phyloP scores from a whole-genome alignment of 2,329 filamentous ascomycete species.

The Xylaria sp. region DNA sequence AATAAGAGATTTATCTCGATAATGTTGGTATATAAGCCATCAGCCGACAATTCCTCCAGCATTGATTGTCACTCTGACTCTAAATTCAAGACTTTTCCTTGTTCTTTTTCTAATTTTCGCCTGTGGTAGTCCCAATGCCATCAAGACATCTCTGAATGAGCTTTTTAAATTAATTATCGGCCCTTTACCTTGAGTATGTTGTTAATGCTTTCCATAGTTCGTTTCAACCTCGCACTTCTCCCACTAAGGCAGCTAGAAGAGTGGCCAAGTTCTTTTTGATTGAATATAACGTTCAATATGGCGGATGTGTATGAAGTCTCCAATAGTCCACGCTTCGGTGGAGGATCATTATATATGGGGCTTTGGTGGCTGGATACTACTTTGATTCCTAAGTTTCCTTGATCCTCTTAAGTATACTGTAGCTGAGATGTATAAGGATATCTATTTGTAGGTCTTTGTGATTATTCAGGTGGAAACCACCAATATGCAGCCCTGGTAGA shows the following conservation, averaged over 20 bases:
- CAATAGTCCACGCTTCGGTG: background rate
- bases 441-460: slow-evolving; percentile 1
- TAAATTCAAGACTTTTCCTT: too few relatives aligned
- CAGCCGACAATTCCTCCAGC: too few relatives aligned
- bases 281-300: background rate
- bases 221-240: background rate
- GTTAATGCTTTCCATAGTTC: slow-evolving; percentile 3
- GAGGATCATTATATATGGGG: background rate
- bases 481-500: background rate
- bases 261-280: background rate
- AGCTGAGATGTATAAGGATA: background rate
- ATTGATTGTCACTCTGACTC: too few relatives aligned
- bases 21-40: too few relatives aligned
- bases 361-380: background rate
- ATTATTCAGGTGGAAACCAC: background rate
- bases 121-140: too few relatives aligned
- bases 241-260: background rate
- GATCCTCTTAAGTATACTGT: background rate
- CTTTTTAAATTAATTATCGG: background rate
- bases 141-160: background rate
- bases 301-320: background rate
- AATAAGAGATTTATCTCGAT: too few relatives aligned
- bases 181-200: background rate
- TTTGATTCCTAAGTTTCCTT: background rate
- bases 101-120: too few relatives aligned